Evolutionary conservation across 495 filamentous ascomycete genomes (phyloP), one percentile per base, ranked within the genome.

Genomic region (Cladorrhinum samala): DNA sequence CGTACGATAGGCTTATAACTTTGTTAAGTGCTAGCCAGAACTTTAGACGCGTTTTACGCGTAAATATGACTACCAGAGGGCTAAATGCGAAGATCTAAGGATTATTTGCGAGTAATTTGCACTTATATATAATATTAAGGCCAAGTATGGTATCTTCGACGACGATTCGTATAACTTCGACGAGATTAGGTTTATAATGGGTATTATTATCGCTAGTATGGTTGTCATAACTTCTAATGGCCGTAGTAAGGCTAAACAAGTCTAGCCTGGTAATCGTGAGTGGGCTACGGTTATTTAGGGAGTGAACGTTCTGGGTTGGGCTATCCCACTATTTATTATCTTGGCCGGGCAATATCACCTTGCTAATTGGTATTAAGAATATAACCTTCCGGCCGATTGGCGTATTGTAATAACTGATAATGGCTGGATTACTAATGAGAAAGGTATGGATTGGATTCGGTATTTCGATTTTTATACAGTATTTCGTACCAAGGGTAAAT

Each of bases 371-470:
- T 50, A 50, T 23, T 13, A 40, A 40, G 37, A 40, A 17, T 40
- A 13, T 13, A 40, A 40, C 3, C 18, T 40, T n/a, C 37, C 37
- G 37, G 47, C 47, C 9, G 18, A 37, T 36, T 50, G 33, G 47
- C 25, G 37, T 14, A 50, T 50, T 24, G 37, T 24, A 50, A 50
- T n/a, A n/a, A n/a, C n/a, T n/a, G n/a, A n/a, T n/a, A n/a, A n/a
- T n/a, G n/a, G n/a, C n/a, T n/a, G n/a, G 49, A 52, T 40, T 43
- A 45, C 39, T 19, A 53, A 53, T 53, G 42, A 40, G n/a, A 40
- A 43, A 25, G 50, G 50, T 19, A 43, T 46, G 19, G 50, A 46
- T 46, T 53, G 42, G 50, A 46, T 53, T 40, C 30, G 36, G 50
- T 33, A 53, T 30, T 53, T 53, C 42, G 30, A 53, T 20, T 46